Percentiles rank a stretch among this genome's conserved stretches.
Evolutionary conservation across 1,139 yeast species (phyloP).

Genomic region (Kodamaea suecica): DNA sequence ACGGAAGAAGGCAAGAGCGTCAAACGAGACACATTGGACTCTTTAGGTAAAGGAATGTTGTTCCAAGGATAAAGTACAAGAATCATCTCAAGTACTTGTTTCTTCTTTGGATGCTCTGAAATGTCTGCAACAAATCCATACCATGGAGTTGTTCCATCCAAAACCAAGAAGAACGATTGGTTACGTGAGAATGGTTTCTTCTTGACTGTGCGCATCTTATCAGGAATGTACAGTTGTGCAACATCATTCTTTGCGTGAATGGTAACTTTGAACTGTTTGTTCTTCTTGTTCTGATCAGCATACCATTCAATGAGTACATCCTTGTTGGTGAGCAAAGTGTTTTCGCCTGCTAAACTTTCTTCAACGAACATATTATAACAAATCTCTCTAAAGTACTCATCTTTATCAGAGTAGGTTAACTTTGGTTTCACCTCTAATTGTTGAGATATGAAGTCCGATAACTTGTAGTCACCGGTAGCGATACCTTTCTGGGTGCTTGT

Average conservation of each 20-base stretch:
- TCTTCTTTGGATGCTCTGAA: slow-evolving; percentile 14
- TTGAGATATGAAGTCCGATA: slow-evolving; percentile 9
- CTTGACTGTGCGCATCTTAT: slow-evolving; percentile 39
- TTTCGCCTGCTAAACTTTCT: slow-evolving; percentile 49
- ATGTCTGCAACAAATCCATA: slow-evolving; percentile 43
- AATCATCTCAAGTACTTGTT: slow-evolving; percentile 41
- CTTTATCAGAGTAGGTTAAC: slow-evolving; percentile 46
- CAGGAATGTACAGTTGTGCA: slow-evolving; percentile 40
- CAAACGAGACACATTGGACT: slow-evolving; percentile 35
- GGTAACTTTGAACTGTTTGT: slow-evolving; percentile 37
- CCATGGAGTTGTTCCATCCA: slow-evolving; percentile 39
- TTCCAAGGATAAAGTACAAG: slow-evolving; percentile 60
- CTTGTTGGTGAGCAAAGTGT: slow-evolving; percentile 30
- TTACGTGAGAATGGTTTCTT: slow-evolving; percentile 47
- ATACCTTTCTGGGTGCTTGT: background rate
- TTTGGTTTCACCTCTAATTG: slow-evolving; percentile 28
- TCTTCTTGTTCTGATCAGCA: slow-evolving; percentile 43
- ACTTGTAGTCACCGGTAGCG: slow-evolving; percentile 4
- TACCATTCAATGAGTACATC: slow-evolving; percentile 53
- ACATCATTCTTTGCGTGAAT: slow-evolving; percentile 37
- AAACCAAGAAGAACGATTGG: slow-evolving; percentile 46
- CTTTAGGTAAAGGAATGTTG: slow-evolving; percentile 44
- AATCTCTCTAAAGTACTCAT: slow-evolving; percentile 56
- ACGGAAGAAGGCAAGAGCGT: slow-evolving; percentile 61
- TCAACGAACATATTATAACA: slow-evolving; percentile 62